phyloP scores from a whole-genome alignment of 352 stramenopile genomes.

The Globisporangium emineosum region DNA sequence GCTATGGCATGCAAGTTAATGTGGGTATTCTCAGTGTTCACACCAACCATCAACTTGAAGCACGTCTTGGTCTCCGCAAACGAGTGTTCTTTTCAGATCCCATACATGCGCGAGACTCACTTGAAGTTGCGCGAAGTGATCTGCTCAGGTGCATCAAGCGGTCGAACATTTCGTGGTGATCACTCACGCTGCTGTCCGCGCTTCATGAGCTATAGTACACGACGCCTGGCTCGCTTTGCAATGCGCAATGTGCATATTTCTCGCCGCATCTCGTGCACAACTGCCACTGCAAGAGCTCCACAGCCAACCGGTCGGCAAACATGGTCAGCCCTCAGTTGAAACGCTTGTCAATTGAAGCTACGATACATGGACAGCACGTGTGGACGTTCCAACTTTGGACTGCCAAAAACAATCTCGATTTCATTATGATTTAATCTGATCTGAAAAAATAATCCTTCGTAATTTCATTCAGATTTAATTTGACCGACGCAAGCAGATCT shows the following conservation, averaged over 20 bases:
- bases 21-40: slow-evolving; percentile 74
- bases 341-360: too few species aligned
- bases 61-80: slow-evolving; percentile 83
- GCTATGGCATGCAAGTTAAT: too few species aligned
- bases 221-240: slow-evolving; percentile 23
- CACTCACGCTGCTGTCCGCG: background rate
- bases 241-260: slow-evolving; percentile 66
- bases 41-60: slow-evolving; percentile 83
- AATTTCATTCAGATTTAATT: background rate
- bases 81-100: slow-evolving; percentile 82
- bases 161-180: slow-evolving; percentile 11
- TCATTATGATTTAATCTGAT: background rate
- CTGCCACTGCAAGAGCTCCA: slow-evolving; percentile 70
- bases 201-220: slow-evolving; percentile 17
- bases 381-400: background rate
- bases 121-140: slow-evolving; percentile 61
- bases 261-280: slow-evolving; percentile 77
- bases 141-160: slow-evolving; percentile 7
- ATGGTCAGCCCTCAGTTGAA: too few species aligned
- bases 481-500: background rate
- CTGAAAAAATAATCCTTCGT: background rate
- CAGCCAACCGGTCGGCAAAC: slow-evolving; percentile 63
- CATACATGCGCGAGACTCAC: slow-evolving; percentile 81
- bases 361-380: background rate
- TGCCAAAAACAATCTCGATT: background rate